phyloP scores from a whole-genome alignment of 1,139 yeast genomes.

The Zygosaccharomyces pseudobailii region DNA sequence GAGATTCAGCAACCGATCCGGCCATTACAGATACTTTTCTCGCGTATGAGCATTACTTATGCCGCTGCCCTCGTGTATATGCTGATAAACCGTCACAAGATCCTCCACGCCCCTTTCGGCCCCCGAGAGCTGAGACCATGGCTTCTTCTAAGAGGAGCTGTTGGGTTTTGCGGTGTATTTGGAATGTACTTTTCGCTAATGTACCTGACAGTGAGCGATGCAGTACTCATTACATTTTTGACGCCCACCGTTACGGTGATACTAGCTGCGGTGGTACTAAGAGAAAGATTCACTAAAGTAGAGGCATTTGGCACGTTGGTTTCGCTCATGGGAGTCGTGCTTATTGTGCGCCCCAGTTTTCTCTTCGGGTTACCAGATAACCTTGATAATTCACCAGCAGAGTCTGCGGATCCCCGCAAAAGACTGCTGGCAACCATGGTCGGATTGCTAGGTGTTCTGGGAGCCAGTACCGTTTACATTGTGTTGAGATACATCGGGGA shows the following conservation, averaged over 20 bases:
- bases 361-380: constrained; percentile 44
- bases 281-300: constrained; percentile 58
- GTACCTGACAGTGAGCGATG: constrained; percentile 69
- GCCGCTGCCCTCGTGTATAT: constrained; percentile 52
- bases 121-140: constrained; percentile 54
- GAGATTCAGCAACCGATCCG: constrained; percentile 40
- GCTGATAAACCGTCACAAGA: constrained; percentile 40
- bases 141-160: constrained; percentile 56
- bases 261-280: constrained; percentile 61
- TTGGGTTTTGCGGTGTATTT: constrained; percentile 78
- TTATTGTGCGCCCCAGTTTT: constrained; percentile 80
- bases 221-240: constrained; percentile 74
- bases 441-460: constrained; percentile 65
- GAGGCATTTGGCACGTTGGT: constrained; percentile 68
- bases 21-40: constrained; percentile 72
- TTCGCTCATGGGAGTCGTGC: constrained; percentile 69
- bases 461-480: constrained; percentile 69
- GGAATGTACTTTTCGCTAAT: constrained; percentile 69
- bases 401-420: constrained; percentile 28
- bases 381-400: constrained; percentile 9
- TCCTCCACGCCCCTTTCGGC: constrained; percentile 68
- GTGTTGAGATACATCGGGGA: constrained; percentile 70
- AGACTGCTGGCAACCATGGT: constrained; percentile 54
- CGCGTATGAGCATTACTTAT: constrained; percentile 71
- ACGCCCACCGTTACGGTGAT: constrained; percentile 75